These are phyloP conservation scores for Dictyostelium citrinum DNA, from an alignment of 78 protist species.

Conservation along the genomic window DNA sequence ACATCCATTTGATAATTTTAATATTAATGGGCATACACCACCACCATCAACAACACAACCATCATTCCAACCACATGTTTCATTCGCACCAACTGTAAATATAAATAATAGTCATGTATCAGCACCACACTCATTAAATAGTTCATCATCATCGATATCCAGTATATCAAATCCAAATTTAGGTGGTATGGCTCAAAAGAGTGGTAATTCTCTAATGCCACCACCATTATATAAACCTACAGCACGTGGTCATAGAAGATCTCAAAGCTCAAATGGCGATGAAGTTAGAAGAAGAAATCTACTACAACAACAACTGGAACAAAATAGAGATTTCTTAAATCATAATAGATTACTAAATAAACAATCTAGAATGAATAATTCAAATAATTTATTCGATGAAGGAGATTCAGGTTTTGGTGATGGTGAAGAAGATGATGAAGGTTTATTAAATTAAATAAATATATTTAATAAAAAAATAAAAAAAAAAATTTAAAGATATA, in stretches of 20 bases:
- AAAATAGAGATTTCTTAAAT: conserved; percentile 39
- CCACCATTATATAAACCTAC: conserved; percentile 30
- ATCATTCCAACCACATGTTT: not conserved
- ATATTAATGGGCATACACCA: not conserved
- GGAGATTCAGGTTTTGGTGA: not conserved
- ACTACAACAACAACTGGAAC: conserved; percentile 71
- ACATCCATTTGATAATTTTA: conserved; percentile 19
- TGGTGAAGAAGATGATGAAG: not conserved
- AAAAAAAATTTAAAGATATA: not conserved
- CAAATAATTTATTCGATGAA: not conserved
- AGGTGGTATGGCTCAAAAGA: not conserved
- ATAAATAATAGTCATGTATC: not conserved
- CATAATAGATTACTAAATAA: conserved; percentile 14
- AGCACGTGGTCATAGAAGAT: conserved; percentile 53
- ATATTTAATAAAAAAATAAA: not conserved
- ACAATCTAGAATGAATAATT: not conserved
- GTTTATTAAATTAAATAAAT: not conserved
- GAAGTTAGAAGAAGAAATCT: conserved; percentile 62
- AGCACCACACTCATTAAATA: not conserved
- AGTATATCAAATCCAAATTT: not conserved
- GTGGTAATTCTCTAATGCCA: conserved; percentile 16
- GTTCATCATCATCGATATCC: not conserved
- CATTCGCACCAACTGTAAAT: not conserved
- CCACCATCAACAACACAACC: not conserved
- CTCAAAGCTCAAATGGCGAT: conserved; percentile 54